Percentiles rank a stretch among this genome's conserved stretches.
Conservation (phyloP, 225 moss, liverwort and hornwort genomes). For the Asterella californica region DNA sequence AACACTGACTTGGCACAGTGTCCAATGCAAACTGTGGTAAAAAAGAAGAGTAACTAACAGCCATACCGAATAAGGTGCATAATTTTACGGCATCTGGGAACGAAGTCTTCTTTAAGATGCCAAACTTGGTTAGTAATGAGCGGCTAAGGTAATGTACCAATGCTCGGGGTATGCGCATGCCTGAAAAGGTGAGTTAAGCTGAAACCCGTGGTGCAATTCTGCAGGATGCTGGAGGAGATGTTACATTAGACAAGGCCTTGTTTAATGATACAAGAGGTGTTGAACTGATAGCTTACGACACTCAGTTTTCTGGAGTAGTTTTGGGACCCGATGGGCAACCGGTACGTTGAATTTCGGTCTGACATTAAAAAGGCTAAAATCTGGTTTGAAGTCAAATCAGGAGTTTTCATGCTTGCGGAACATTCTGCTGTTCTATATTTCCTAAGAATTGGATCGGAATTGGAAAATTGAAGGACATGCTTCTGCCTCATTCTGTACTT, state of each 20-base stretch:
- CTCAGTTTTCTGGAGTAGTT: slow-evolving; percentile 46
- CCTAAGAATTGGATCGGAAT: too few relatives aligned
- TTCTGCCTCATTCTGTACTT: not conserved
- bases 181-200: too few relatives aligned
- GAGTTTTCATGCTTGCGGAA: too few relatives aligned
- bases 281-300: slow-evolving; percentile 56
- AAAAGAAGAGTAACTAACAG: not conserved
- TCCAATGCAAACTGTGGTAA: not conserved
- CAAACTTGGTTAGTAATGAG: too few relatives aligned
- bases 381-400: not conserved
- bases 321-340: slow-evolving; percentile 14
- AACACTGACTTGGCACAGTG: not conserved
- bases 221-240: slow-evolving; percentile 66
- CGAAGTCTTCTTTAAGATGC: too few relatives aligned
- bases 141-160: too few relatives aligned
- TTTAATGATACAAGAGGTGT: slow-evolving; percentile 45
- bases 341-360: slow-evolving; percentile 7
- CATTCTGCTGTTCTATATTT: too few relatives aligned
- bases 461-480: not conserved
- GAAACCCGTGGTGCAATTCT: not conserved
- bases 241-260: slow-evolving; percentile 50
- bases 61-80: not conserved
- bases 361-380: not conserved
- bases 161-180: too few relatives aligned
- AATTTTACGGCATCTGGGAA: not conserved